Evolutionary conservation across 306 rosid species (phyloP), one percentile per base, ranked within the genome.

Genomic region (Nissolia schottii): DNA sequence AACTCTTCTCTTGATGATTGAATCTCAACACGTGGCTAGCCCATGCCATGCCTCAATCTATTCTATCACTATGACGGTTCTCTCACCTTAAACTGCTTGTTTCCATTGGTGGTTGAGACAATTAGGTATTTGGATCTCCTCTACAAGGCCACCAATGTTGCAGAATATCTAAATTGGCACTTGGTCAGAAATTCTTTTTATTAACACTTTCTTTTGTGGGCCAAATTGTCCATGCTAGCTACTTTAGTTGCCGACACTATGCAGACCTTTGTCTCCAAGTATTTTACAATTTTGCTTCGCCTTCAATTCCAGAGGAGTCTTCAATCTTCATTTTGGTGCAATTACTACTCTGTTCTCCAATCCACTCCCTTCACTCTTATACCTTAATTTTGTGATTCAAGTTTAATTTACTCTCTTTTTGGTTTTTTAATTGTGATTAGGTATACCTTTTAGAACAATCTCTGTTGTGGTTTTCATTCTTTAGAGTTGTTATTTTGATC

Each of bases 1-100:
- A 31, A 43, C 43, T 60, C 32, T 29, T 48, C 32, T 74, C 71
- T 51, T 37, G 15, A 5, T 66, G 45, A 63, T 62, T 0, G 16
- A 72, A 48, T 48, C 61, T 45, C 35, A 19, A 7, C 20, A 1
- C 29, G 24, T 28, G 45, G 24, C 50, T 64, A 41, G 6, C 23
- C 46, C 22, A 43, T 59, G 62, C 67, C 27, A 24, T 73, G 18
- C 63, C 27, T 73, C 63, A 41, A 62, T 61, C 41, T 49, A 62
- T 10, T 61, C 27, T 72, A 61, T 73, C 43, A 73, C 20, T 32
- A 7, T 24, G 31, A 34, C n/a, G 27, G 58, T 61, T 60, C 20
- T 48, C 43, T 60, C n/a, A 1, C 70, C 51, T 48, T 34, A 23
- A 34, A 24, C 69, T 49, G 29, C 34, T 22, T 62, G 28, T 23